Evolutionary conservation across 352 stramenopile genomes (phyloP).

Genomic region (Pythium phragmitis): DNA sequence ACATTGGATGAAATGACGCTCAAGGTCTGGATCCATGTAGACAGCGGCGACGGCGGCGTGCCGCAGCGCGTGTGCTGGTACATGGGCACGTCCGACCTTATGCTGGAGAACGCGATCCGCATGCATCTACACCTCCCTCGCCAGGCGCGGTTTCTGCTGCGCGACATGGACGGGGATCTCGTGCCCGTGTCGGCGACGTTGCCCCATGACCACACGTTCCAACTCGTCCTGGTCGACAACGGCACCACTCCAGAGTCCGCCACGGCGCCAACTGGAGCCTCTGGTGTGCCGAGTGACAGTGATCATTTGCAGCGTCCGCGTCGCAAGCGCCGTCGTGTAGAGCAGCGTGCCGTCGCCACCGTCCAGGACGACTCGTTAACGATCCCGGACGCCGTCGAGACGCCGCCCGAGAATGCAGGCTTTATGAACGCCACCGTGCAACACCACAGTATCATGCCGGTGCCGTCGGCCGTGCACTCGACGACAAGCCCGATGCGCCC

Average conservation of each 20-base stretch:
- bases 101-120: constrained; percentile 43
- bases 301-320: not conserved
- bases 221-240: constrained; percentile 27
- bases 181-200: constrained; percentile 39
- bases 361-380: not conserved
- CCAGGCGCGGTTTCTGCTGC: constrained; percentile 35
- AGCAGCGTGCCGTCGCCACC: not conserved
- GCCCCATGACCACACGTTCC: constrained; percentile 35
- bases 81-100: constrained; percentile 45
- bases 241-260: not conserved
- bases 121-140: constrained; percentile 34
- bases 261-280: not conserved
- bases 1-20: constrained; percentile 17
- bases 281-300: not conserved
- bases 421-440: not conserved
- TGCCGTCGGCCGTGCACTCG: not conserved
- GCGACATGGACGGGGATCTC: constrained; percentile 45
- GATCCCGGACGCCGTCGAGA: not conserved
- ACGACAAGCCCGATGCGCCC: constrained; percentile 2
- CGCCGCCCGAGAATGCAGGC: not conserved
- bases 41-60: constrained; percentile 9
- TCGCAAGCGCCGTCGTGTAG: constrained; percentile 2
- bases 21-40: constrained; percentile 27
- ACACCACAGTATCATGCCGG: not conserved
- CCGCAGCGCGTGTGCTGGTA: constrained; percentile 54